Conservation (phyloP, 352 stramenopile genomes). For the Phytophthora hibernalis region DNA sequence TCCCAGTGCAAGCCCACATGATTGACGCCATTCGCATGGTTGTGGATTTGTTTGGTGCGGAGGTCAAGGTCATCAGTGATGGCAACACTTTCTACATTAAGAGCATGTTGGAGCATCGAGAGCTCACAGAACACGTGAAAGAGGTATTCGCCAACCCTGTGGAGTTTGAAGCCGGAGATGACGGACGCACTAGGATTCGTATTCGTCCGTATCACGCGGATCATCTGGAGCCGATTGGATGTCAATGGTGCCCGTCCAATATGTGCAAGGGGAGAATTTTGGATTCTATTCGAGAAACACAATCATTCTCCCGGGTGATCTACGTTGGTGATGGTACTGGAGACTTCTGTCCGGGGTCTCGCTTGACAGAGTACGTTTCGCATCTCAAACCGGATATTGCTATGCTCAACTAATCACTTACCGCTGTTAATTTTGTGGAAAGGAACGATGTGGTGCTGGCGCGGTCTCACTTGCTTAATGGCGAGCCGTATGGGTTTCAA, state of each 20-base stretch:
- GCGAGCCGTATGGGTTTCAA: conserved; percentile 46
- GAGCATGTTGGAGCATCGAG: conserved; percentile 60
- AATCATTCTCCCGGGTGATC: conserved; percentile 53
- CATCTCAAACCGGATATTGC: background rate
- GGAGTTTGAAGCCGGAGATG: conserved; percentile 37
- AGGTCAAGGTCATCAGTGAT: conserved; percentile 75
- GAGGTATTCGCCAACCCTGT: conserved; percentile 60
- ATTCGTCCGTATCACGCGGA: conserved; percentile 65
- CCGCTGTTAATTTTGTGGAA: background rate
- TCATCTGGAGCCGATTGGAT: conserved; percentile 51
- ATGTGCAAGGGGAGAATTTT: conserved; percentile 85
- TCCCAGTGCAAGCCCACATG: conserved; percentile 70
- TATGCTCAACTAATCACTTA: background rate
- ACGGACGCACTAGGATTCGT: conserved; percentile 40
- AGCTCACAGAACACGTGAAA: conserved; percentile 39
- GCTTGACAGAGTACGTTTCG: conserved; percentile 51
- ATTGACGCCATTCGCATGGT: conserved; percentile 65
- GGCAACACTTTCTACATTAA: conserved; percentile 83
- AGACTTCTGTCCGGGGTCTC: conserved; percentile 65
- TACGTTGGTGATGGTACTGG: conserved; percentile 79
- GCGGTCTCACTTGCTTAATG: conserved; percentile 36
- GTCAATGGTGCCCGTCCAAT: conserved; percentile 65
- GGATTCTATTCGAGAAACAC: conserved; percentile 50
- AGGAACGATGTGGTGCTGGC: conserved; percentile 68
- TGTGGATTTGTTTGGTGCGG: conserved; percentile 44